Percentiles rank a stretch among this genome's conserved stretches.
Conservation (phyloP, 2,329 filamentous ascomycete species). For the Pestalotiopsis sp. region DNA sequence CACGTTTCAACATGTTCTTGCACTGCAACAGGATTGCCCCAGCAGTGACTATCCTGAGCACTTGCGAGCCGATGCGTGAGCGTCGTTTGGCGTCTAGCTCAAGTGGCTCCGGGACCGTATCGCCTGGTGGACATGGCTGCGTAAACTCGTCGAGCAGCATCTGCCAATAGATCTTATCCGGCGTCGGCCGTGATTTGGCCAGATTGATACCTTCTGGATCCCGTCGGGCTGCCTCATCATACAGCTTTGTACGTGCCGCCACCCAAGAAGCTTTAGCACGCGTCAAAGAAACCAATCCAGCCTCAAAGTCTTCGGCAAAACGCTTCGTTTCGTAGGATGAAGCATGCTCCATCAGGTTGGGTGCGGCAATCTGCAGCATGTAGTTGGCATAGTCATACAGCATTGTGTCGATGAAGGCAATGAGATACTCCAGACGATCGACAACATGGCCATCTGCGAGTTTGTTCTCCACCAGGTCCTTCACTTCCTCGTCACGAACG, state of each 20-base stretch:
- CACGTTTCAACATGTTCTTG: constrained; percentile 81
- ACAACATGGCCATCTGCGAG: constrained; percentile 65
- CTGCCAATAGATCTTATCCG: constrained; percentile 73
- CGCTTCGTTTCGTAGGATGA: constrained; percentile 72
- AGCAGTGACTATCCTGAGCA: constrained; percentile 68
- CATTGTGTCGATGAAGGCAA: constrained; percentile 75
- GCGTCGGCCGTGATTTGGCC: constrained; percentile 60
- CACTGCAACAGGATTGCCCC: constrained; percentile 76
- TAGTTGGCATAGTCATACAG: constrained; percentile 83
- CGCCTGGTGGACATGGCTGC: constrained; percentile 55
- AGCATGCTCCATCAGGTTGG: constrained; percentile 70
- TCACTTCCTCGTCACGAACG: constrained; percentile 75
- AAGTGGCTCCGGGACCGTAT: constrained; percentile 71
- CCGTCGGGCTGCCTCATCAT: constrained; percentile 65
- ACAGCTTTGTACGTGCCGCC: constrained; percentile 61
- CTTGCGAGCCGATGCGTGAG: constrained; percentile 52
- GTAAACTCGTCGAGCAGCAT: constrained; percentile 75
- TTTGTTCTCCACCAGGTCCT: constrained; percentile 64
- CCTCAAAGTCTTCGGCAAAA: constrained; percentile 66
- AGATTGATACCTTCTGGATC: constrained; percentile 69
- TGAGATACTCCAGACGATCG: constrained; percentile 72
- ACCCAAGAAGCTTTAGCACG: constrained; percentile 68
- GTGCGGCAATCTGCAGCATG: constrained; percentile 69
- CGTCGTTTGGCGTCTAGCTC: constrained; percentile 68
- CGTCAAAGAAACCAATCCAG: constrained; percentile 52